Base-by-base conservation (phyloP, 257 asterid genomes). In the Solanum gracilifrons region DNA sequence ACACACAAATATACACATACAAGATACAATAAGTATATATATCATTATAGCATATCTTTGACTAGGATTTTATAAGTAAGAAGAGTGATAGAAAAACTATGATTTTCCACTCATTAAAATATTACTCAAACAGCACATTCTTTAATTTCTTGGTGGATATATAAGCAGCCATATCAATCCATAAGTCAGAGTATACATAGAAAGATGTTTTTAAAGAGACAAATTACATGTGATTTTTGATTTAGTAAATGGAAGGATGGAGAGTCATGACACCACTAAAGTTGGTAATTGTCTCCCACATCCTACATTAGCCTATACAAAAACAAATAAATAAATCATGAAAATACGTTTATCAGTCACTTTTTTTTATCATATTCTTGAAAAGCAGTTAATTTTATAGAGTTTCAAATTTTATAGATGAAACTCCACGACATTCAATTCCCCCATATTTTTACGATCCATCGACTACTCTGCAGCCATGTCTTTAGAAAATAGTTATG, bases 231-330 rank as follows among this genome's bases (percentile, higher is more conserved):
- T 35, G 25, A 71, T n/a, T 74, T 21, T 39, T 39, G 7, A 64
- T 68, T 37, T 35, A 27, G 36, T 66, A 31, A 55, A 46, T 85
- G 32, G 76, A 46, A 68, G 66, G 25, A 25, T 68, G 87, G 66
- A 87, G 83, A 27, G 55, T 79, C 55, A 64, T 39, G n/a, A 79
- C 69, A 31, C 86, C 86, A 79, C 89, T 79, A 87, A 64, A 23
- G 2, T 64, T 33, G 86, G 82, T 87, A 86, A 84, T 62, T 36
- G 85, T 48, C 69, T 79, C 60, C 60, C 84, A 39, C 74, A 51
- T 75, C 36, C 77, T 83, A 10, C 74, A 77, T 86, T 33, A 71
- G 43, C 68, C 8, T 74, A 74, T 43, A 35, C 58, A 21, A 74
- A 35, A 74, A n/a, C 4, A 76, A 58, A 85, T 23, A 29, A 36